Percentiles rank a stretch among this genome's conserved stretches.
phyloP scores from a whole-genome alignment of 2,329 filamentous ascomycete genomes.

The Beauveria sp. region DNA sequence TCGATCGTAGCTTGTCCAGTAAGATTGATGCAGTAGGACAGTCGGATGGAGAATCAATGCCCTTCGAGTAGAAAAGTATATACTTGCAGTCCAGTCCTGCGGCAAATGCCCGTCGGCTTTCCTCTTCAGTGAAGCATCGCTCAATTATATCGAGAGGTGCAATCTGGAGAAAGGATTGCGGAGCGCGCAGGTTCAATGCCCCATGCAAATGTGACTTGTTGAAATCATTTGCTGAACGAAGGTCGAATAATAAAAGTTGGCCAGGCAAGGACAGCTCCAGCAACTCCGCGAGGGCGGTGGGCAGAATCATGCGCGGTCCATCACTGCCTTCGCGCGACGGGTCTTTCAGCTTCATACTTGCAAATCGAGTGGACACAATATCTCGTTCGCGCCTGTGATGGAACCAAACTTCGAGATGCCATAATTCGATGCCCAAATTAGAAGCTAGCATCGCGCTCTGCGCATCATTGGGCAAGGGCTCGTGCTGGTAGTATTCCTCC shows the following conservation, averaged over 20 bases:
- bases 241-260: constrained; percentile 41
- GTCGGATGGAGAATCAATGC: constrained; percentile 42
- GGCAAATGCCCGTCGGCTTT: constrained; percentile 37
- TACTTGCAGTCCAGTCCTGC: constrained; percentile 39
- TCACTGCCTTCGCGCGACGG: constrained; percentile 22
- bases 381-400: constrained; percentile 45
- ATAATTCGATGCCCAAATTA: constrained; percentile 42
- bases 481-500: constrained; percentile 44
- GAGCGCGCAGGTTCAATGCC: constrained; percentile 44
- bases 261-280: constrained; percentile 41
- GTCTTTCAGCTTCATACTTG: constrained; percentile 34
- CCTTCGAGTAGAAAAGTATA: constrained; percentile 45
- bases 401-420: constrained; percentile 49
- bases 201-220: constrained; percentile 43
- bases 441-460: constrained; percentile 47
- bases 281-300: constrained; percentile 41
- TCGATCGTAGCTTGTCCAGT: constrained; percentile 34
- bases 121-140: constrained; percentile 40
- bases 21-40: constrained; percentile 41
- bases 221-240: constrained; percentile 39
- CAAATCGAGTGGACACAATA: constrained; percentile 35
- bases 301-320: constrained; percentile 40
- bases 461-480: constrained; percentile 40
- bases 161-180: constrained; percentile 38
- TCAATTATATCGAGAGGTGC: constrained; percentile 44